phyloP scores from a whole-genome alignment of 208 protist genomes.

The Leishmania arabica region DNA sequence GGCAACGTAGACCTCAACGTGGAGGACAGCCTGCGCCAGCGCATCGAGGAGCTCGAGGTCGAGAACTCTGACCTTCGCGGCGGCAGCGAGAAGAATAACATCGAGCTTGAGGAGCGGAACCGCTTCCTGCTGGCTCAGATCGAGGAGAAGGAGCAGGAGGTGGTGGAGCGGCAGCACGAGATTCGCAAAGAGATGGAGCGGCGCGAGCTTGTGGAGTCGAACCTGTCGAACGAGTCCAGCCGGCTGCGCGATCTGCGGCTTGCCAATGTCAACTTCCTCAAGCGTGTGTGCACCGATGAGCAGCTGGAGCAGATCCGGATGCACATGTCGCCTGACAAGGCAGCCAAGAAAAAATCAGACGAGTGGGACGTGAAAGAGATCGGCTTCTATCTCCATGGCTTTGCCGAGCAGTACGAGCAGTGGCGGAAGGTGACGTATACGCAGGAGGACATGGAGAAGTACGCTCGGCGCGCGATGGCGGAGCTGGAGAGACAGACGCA shows the following conservation, averaged over 20 bases:
- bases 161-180: conserved; percentile 71
- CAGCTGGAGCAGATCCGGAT: conserved; percentile 63
- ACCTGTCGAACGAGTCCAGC: conserved; percentile 63
- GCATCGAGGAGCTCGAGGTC: conserved; percentile 92
- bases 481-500: conserved; percentile 77
- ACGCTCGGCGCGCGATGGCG: conserved; percentile 59
- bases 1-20: conserved; percentile 90
- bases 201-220: conserved; percentile 62
- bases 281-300: conserved; percentile 81
- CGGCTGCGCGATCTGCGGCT: conserved; percentile 72
- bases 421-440: conserved; percentile 84
- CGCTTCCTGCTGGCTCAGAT: conserved; percentile 68
- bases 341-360: conserved; percentile 63
- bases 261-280: conserved; percentile 85
- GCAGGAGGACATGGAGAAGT: conserved; percentile 88
- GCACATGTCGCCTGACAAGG: conserved; percentile 67
- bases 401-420: conserved; percentile 71
- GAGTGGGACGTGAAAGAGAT: conserved; percentile 92
- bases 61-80: conserved; percentile 82
- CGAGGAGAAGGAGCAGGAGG: conserved; percentile 64
- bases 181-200: conserved; percentile 58
- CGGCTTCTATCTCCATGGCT: conserved; percentile 73
- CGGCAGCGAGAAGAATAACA: conserved; percentile 74
- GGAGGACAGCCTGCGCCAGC: conserved; percentile 88
- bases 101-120: conserved; percentile 86